Conservation (phyloP, 2,329 filamentous ascomycete genomes). For the Hysterium pulicare region DNA sequence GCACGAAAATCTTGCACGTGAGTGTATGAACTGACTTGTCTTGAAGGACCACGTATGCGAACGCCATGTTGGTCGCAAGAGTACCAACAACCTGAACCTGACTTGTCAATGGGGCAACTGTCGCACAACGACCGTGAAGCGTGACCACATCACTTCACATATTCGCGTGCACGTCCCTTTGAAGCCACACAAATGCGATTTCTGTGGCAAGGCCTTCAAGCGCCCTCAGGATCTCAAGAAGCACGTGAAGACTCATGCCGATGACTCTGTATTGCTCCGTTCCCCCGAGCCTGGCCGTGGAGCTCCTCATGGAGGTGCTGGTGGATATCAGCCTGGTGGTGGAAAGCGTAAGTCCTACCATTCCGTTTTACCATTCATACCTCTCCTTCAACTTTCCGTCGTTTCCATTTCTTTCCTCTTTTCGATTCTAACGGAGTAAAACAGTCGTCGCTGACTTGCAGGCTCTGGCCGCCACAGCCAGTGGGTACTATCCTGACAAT, state of each 20-base stretch:
- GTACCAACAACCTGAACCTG: slow-evolving; percentile 96
- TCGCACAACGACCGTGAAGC: slow-evolving; percentile 94
- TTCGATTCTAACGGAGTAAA: slow-evolving; percentile 32
- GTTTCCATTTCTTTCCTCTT: slow-evolving; percentile 10
- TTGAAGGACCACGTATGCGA: slow-evolving; percentile 93
- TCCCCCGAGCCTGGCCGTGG: slow-evolving; percentile 59
- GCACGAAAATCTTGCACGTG: too few relatives aligned
- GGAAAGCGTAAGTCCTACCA: slow-evolving; percentile 38
- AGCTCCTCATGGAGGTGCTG: slow-evolving; percentile 32
- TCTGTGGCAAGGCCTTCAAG: slow-evolving; percentile 99
- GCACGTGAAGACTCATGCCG: slow-evolving; percentile 97
- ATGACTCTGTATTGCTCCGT: slow-evolving; percentile 76
- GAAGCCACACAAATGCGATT: slow-evolving; percentile 98
- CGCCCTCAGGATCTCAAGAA: slow-evolving; percentile 98
- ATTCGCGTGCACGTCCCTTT: slow-evolving; percentile 98
- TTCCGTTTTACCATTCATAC: slow-evolving; percentile 2
- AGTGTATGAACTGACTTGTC: slow-evolving; percentile 7
- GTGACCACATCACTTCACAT: slow-evolving; percentile 98
- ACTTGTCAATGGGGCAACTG: slow-evolving; percentile 97
- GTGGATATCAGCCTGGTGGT: slow-evolving; percentile 30
- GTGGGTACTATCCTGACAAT: slow-evolving; percentile 48
- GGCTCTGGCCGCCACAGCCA: slow-evolving; percentile 48
- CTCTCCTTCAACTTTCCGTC: background rate
- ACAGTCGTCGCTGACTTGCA: slow-evolving; percentile 46
- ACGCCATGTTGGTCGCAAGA: slow-evolving; percentile 96